phyloP scores from a whole-genome alignment of 2,329 filamentous ascomycete genomes.

The Arthrobotrys iridis region DNA sequence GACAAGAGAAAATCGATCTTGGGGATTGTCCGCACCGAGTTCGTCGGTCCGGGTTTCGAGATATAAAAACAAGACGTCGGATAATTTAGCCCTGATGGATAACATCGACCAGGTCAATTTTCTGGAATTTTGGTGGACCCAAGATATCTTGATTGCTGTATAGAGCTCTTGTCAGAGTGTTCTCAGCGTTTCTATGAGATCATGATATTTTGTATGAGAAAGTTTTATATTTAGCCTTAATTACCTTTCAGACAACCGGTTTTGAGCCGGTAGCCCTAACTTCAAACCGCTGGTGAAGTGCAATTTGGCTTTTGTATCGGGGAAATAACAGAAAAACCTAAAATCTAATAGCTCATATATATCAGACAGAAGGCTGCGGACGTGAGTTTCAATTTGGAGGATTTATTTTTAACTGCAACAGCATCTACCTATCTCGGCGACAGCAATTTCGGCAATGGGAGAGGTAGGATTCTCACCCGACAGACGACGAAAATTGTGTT shows the following conservation, averaged over 20 bases:
- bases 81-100: slow-evolving; percentile 12
- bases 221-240: slow-evolving; percentile 44
- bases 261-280: slow-evolving; percentile 36
- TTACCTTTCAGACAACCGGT: slow-evolving; percentile 33
- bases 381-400: neutral
- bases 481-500: too few species aligned
- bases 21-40: neutral
- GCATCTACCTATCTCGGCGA: neutral
- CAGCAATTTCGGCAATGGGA: neutral
- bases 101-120: neutral
- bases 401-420: neutral
- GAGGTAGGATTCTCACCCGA: too few species aligned
- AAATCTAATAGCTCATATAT: slow-evolving; percentile 6
- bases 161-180: slow-evolving; percentile 18
- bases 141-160: neutral
- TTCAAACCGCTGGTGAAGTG: neutral
- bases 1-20: slow-evolving; percentile 33
- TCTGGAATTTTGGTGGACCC: neutral
- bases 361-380: neutral
- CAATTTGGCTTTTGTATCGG: neutral
- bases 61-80: slow-evolving; percentile 9
- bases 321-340: neutral
- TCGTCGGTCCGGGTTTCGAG: slow-evolving; percentile 26
- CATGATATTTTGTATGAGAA: slow-evolving; percentile 13
- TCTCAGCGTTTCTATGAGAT: slow-evolving; percentile 27